A percentile compares a stretch with the other conserved stretches of the same genome.
phyloP scores from a whole-genome alignment of 345 rosid genomes.

The Citrus hindsii region DNA sequence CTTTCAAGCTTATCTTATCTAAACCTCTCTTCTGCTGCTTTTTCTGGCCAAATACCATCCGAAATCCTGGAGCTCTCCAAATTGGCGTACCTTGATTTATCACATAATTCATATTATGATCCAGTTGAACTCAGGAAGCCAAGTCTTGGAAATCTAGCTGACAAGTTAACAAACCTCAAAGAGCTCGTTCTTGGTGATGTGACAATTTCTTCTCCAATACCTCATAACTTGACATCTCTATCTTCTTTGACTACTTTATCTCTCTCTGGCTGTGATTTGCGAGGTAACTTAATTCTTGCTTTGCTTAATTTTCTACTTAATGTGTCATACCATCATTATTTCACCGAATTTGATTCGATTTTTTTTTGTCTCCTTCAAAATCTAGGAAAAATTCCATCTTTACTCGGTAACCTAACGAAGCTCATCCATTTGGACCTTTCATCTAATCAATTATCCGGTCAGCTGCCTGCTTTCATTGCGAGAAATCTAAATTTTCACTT shows the following conservation, averaged over 20 bases:
- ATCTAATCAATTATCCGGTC: not conserved
- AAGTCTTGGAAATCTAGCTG: not conserved
- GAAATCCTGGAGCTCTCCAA: not conserved
- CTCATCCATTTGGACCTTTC: not conserved
- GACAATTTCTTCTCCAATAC: not conserved
- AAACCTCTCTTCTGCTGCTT: not conserved
- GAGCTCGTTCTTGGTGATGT: not conserved
- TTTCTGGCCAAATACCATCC: not conserved
- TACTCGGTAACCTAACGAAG: not conserved
- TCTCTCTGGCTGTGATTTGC: not conserved
- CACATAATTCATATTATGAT: not conserved
- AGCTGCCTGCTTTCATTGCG: slow-evolving; percentile 1
- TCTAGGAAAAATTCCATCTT: slow-evolving; percentile 3
- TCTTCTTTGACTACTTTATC: not conserved
- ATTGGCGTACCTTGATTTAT: slow-evolving; percentile 8
- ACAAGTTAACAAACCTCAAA: slow-evolving; percentile 11
- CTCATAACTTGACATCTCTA: not conserved
- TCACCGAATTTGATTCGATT: no score
- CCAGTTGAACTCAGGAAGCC: slow-evolving; percentile 2
- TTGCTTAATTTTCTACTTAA: not conserved
- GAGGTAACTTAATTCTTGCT: not conserved
- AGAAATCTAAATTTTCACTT: not conserved
- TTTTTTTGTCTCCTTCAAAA: not conserved
- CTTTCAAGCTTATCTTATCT: not conserved
- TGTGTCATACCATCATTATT: no score